Percentiles rank a stretch among this genome's conserved stretches.
Evolutionary conservation across 495 filamentous ascomycete species (phyloP).

Genomic region (Penicillium coprophilum): DNA sequence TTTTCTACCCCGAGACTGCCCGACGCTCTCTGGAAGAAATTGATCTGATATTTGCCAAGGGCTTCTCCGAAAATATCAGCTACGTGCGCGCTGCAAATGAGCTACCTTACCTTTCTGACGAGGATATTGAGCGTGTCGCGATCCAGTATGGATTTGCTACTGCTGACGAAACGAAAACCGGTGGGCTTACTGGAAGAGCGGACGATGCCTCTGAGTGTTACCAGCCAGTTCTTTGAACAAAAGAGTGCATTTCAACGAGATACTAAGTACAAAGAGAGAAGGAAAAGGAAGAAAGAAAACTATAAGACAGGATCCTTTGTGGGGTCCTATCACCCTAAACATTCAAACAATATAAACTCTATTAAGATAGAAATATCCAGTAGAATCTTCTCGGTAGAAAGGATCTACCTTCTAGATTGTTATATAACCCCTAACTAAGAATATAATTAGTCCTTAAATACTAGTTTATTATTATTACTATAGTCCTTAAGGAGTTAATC

Average conservation of each 20-base stretch:
- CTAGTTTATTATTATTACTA: not conserved
- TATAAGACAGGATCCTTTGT: too few relatives aligned
- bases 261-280: too few relatives aligned
- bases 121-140: conserved; percentile 50
- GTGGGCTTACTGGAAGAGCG: too few relatives aligned
- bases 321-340: too few relatives aligned
- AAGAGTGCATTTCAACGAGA: too few relatives aligned
- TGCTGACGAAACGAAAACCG: not conserved
- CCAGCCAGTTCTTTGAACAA: too few relatives aligned
- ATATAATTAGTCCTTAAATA: not conserved
- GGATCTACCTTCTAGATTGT: too few relatives aligned
- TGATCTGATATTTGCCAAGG: conserved; percentile 69
- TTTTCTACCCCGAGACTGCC: conserved; percentile 77
- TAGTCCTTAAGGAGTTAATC: not conserved
- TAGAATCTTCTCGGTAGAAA: too few relatives aligned
- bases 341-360: too few relatives aligned
- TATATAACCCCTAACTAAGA: not conserved
- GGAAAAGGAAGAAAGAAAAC: too few relatives aligned
- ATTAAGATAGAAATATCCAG: too few relatives aligned
- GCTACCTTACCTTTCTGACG: conserved; percentile 57
- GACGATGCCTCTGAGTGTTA: too few relatives aligned
- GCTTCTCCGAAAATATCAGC: conserved; percentile 62
- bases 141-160: conserved; percentile 7
- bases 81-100: conserved; percentile 67
- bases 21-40: conserved; percentile 71